phyloP scores from a whole-genome alignment of 345 rosid species.

The Ailanthus altissimus region DNA sequence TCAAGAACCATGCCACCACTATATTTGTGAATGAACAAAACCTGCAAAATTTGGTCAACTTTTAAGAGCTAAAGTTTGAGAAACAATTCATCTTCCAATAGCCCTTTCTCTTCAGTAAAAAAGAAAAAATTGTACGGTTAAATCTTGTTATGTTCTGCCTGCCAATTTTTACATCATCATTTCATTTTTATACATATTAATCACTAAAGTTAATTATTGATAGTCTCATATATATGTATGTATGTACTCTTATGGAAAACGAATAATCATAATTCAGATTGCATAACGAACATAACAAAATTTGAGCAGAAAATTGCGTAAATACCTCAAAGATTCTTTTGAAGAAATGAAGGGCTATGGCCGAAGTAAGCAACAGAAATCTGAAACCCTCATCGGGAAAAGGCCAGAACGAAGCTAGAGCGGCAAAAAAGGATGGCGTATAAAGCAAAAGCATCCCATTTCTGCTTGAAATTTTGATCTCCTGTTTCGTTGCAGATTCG shows the following conservation, averaged over 20 bases:
- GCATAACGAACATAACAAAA: not conserved
- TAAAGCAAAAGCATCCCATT: constrained; percentile 62
- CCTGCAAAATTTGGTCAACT: constrained; percentile 31
- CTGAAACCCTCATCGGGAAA: constrained; percentile 47
- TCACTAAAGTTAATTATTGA: no score
- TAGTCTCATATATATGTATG: no score
- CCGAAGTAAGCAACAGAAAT: constrained; percentile 49
- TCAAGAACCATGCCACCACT: constrained; percentile 53
- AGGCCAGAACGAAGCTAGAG: constrained; percentile 48
- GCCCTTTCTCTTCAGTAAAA: no score
- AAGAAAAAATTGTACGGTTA: no score
- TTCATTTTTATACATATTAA: no score
- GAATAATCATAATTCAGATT: no score
- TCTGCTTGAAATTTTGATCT: constrained; percentile 42
- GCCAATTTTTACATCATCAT: no score
- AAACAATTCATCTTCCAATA: no score
- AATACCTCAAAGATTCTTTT: constrained; percentile 61
- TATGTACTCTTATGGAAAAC: no score
- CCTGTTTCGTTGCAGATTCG: not conserved
- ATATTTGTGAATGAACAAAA: constrained; percentile 57
- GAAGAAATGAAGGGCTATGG: constrained; percentile 68
- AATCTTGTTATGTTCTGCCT: no score
- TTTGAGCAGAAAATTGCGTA: not conserved
- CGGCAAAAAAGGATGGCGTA: constrained; percentile 59
- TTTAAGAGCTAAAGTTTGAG: not conserved